Percentiles rank a stretch among this genome's conserved stretches.
phyloP scores from a whole-genome alignment of 495 filamentous ascomycete species.

The Pyrenopolyporus hunteri region DNA sequence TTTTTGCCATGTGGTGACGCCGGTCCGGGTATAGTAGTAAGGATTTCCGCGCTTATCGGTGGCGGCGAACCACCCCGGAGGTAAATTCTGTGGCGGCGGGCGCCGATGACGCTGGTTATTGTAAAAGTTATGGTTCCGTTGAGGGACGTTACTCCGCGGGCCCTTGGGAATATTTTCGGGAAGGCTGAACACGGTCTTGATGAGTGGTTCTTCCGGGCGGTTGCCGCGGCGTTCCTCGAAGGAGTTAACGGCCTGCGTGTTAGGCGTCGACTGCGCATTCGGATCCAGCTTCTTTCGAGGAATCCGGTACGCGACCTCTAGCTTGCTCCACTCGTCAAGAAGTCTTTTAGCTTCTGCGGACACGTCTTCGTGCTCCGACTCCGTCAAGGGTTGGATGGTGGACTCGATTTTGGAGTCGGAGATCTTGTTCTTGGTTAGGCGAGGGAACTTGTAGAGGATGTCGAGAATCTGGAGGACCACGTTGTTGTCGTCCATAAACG shows the following conservation, averaged over 20 bases:
- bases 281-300: conserved; percentile 71
- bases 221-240: conserved; percentile 71
- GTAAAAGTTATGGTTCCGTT: conserved; percentile 65
- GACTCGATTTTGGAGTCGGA: conserved; percentile 94
- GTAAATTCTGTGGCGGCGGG: conserved; percentile 64
- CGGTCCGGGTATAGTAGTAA: conserved; percentile 81
- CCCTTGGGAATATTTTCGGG: conserved; percentile 65
- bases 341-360: conserved; percentile 71
- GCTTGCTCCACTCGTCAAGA: conserved; percentile 83
- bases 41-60: conserved; percentile 67
- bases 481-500: conserved; percentile 87
- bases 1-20: conserved; percentile 77
- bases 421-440: conserved; percentile 96
- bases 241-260: conserved; percentile 53
- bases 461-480: conserved; percentile 88
- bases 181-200: conserved; percentile 46
- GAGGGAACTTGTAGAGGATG: conserved; percentile 86
- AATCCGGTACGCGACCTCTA: conserved; percentile 94
- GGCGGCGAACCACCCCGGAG: conserved; percentile 80
- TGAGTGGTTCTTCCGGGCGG: conserved; percentile 59
- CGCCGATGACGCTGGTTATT: conserved; percentile 62
- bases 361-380: conserved; percentile 75
- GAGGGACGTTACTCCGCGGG: conserved; percentile 68
- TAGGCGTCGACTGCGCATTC: conserved; percentile 40
- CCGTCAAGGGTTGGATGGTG: conserved; percentile 72